Base-by-base conservation (phyloP, 805 yeast genomes). In the Kluyveromyces wickerhamii region DNA sequence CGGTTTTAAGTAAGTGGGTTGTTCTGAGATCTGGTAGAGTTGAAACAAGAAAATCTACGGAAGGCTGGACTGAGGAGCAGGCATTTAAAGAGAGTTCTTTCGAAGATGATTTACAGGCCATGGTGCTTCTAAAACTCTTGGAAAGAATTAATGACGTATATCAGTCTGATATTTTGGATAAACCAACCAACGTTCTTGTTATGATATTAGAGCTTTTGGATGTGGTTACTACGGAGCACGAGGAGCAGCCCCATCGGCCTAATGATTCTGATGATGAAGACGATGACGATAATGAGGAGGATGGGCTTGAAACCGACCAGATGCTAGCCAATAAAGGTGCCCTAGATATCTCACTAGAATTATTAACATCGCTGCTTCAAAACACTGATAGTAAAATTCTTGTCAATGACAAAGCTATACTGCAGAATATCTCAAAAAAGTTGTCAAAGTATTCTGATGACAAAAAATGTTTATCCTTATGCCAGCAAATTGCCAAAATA, bases 1-100 rank as follows among this genome's bases (percentile, higher is more conserved):
- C 40, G 0, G 56, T 77, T 1, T 59, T 89, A 41, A 67, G 68
- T 37, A 62, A 77, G 44, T 84, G 94, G 88, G 63, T 82, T 15
- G 38, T 46, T 19, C 37, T 37, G 7, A 27, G 41, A 3, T 26
- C 28, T 17, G 26, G 11, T 13, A 17, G 16, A 16, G 7, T 21
- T 15, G 16, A 24, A 11, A 4, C 26, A 12, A 4, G 7, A 7
- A 34, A 19, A 5, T n/a, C 22, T 12, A 48, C 43, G 23, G 35
- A 35, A 5, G 21, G 31, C 11, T 25, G 36, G 9, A 33, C 45
- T n/a, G 36, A 38, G 8, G 32, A 25, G 1, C 11, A 42, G 1
- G 40, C 35, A 10, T 24, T 49, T 8, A 47, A 44, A 7, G 46
- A 47, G 1, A 44, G 47, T 15, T 56, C 48, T 4, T 62, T 59